Conservation (phyloP, 768 basidiomycete species). For the Termitomyces sp. region DNA sequence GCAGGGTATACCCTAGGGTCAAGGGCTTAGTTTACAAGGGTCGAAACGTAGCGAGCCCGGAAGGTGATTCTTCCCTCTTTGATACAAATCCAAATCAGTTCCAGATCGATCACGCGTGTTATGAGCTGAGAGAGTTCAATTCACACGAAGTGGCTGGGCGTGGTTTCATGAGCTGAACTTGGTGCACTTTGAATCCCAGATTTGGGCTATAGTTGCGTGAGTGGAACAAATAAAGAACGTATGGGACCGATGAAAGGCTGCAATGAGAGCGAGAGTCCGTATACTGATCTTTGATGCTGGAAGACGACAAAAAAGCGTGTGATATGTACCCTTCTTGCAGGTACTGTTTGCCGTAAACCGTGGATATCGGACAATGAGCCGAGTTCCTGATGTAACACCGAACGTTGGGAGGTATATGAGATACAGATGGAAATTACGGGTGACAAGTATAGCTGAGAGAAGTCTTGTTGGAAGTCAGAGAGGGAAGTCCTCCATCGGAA, state of each 20-base stretch:
- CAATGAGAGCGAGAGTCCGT: background rate
- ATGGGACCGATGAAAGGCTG: too few species aligned
- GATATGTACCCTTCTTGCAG: background rate
- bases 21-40: background rate
- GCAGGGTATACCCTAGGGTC: background rate
- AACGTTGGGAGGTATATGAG: too few species aligned
- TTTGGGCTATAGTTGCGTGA: too few species aligned
- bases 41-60: background rate
- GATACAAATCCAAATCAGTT: too few species aligned
- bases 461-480: background rate
- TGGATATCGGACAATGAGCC: too few species aligned
- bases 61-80: background rate
- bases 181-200: too few species aligned
- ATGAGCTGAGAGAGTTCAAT: background rate
- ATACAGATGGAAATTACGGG: background rate
- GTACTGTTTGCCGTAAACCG: too few species aligned
- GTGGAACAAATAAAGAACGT: too few species aligned
- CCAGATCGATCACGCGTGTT: background rate
- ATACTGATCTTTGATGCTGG: background rate
- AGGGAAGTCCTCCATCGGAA: background rate
- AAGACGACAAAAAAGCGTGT: background rate
- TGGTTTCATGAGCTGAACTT: too few species aligned
- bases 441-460: background rate
- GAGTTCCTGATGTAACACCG: too few species aligned
- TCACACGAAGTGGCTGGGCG: background rate